Percentiles rank a stretch among this genome's conserved stretches.
Conservation (phyloP, 192 early-diverging fungal genomes). For the Blastocladiella britannica region DNA sequence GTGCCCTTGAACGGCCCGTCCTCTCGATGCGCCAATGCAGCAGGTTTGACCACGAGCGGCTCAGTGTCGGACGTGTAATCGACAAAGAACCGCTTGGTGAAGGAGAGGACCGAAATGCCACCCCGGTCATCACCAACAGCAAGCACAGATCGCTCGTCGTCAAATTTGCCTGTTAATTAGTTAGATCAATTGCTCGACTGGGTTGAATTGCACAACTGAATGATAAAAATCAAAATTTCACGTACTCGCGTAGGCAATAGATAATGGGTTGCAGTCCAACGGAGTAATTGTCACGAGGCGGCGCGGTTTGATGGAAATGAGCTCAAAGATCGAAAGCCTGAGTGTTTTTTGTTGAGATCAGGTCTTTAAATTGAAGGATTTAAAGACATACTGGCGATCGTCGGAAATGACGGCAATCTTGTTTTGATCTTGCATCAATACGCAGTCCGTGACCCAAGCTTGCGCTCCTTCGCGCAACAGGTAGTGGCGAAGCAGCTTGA, state of each 20-base stretch:
- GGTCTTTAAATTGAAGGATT: slow-evolving; percentile 31
- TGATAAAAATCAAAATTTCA: too few relatives aligned
- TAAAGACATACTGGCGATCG: slow-evolving; percentile 22
- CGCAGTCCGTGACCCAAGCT: slow-evolving; percentile 28
- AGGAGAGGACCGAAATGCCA: slow-evolving; percentile 25
- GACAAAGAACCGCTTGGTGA: slow-evolving; percentile 9
- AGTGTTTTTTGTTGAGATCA: slow-evolving; percentile 30
- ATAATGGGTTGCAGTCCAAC: slow-evolving; percentile 36
- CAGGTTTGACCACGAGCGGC: slow-evolving; percentile 1
- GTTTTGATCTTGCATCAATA: slow-evolving; percentile 30
- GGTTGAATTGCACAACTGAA: neutral
- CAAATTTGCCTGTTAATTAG: slow-evolving; percentile 17
- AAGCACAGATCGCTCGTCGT: slow-evolving; percentile 28
- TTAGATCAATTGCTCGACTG: neutral
- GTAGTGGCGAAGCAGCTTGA: slow-evolving; percentile 29
- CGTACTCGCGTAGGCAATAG: slow-evolving; percentile 25
- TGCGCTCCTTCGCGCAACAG: slow-evolving; percentile 21
- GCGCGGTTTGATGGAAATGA: slow-evolving; percentile 38
- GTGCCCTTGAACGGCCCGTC: slow-evolving; percentile 23
- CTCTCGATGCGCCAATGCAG: slow-evolving; percentile 5
- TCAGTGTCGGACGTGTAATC: slow-evolving; percentile 19
- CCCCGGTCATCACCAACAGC: slow-evolving; percentile 41
- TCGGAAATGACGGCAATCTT: slow-evolving; percentile 31
- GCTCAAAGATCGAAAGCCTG: slow-evolving; percentile 32
- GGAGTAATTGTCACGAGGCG: slow-evolving; percentile 22